Conservation (phyloP, 2,329 filamentous ascomycete species). For the Aspergillus proliferans region DNA sequence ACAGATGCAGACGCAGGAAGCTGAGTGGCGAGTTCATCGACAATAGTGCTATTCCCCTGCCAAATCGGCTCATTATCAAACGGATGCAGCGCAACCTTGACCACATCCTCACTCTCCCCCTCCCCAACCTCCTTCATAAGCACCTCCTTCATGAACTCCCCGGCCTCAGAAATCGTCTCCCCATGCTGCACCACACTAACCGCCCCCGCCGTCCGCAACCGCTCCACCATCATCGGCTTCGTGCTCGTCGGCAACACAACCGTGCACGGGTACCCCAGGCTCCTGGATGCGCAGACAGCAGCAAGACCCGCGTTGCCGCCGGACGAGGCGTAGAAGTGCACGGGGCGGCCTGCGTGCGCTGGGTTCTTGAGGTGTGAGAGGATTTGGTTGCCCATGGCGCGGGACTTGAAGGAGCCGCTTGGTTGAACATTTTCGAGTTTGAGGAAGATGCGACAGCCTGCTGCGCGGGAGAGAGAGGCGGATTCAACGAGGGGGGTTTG, state of each 20-base stretch:
- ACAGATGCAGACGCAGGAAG: conserved; percentile 21
- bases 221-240: conserved; percentile 63
- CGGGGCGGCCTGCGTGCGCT: conserved; percentile 35
- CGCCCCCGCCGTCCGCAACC: conserved; percentile 62
- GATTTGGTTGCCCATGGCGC: conserved; percentile 67
- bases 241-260: conserved; percentile 67
- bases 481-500: conserved; percentile 67
- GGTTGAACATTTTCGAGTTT: conserved; percentile 83
- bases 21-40: conserved; percentile 40
- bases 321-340: conserved; percentile 72
- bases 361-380: conserved; percentile 44
- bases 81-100: conserved; percentile 38
- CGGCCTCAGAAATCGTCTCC: conserved; percentile 62
- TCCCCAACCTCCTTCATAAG: conserved; percentile 28
- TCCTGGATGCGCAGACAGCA: conserved; percentile 64
- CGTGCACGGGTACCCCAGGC: conserved; percentile 61
- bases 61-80: conserved; percentile 43
- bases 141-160: conserved; percentile 56
- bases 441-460: conserved; percentile 74
- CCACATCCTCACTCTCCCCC: conserved; percentile 22
- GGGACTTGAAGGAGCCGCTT: conserved; percentile 79
- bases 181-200: conserved; percentile 62
- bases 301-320: conserved; percentile 83
- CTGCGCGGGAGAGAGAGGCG: conserved; percentile 58
- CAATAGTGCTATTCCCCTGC: conserved; percentile 41